phyloP scores from a whole-genome alignment of 2,329 filamentous ascomycete genomes.

The Cordyceps sp. region DNA sequence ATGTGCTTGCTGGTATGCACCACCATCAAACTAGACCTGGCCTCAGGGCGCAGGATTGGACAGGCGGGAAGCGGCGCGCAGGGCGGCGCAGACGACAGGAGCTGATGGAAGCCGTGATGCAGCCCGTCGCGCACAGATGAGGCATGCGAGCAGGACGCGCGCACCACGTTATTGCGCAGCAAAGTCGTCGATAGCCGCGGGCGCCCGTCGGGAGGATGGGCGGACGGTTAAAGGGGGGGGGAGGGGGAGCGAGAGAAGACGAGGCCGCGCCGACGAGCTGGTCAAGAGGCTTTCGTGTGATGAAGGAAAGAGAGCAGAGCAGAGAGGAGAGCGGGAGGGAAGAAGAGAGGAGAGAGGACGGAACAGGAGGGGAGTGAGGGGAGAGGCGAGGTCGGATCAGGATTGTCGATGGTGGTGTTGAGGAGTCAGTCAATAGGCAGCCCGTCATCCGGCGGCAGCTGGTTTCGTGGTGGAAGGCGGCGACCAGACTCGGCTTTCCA shows the following conservation, averaged over 20 bases:
- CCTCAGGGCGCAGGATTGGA: slow-evolving; percentile 2
- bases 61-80: slow-evolving; percentile 2
- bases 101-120: slow-evolving; percentile 3
- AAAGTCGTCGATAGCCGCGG: slow-evolving; percentile 1
- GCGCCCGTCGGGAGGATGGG: slow-evolving; percentile 3
- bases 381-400: too few relatives aligned
- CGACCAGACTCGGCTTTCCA: too few relatives aligned
- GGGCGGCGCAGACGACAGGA: slow-evolving; percentile 3
- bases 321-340: too few relatives aligned
- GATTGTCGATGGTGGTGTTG: too few relatives aligned
- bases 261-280: too few relatives aligned
- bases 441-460: too few relatives aligned
- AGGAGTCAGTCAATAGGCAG: too few relatives aligned
- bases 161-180: slow-evolving; percentile 2
- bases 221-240: background rate
- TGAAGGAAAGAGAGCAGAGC: too few relatives aligned
- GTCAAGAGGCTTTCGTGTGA: too few relatives aligned
- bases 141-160: slow-evolving; percentile 13
- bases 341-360: too few relatives aligned
- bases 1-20: slow-evolving; percentile 6
- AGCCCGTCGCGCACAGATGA: slow-evolving; percentile 17
- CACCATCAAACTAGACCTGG: slow-evolving; percentile 3
- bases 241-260: background rate
- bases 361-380: too few relatives aligned
- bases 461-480: too few relatives aligned